Evolutionary conservation across 2,329 filamentous ascomycete species (phyloP), one percentile per base, ranked within the genome.

Genomic region (Colletotrichum aenigma): DNA sequence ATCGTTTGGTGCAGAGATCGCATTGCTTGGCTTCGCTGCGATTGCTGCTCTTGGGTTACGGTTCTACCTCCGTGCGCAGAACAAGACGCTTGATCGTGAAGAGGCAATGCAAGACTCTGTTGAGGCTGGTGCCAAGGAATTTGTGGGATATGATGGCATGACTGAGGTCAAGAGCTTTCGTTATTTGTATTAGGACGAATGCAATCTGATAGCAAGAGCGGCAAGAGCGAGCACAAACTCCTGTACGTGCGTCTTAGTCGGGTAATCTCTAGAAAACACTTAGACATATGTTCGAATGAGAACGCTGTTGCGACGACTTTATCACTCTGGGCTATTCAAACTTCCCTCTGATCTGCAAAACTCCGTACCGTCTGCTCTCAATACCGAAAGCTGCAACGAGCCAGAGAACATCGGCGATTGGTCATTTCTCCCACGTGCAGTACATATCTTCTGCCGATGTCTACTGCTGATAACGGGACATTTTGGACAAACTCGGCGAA

Each of bases 261-360:
- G 16, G 9, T 43, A 43, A 6, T 43, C 38, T 43, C 38, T n/a
- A 43, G 8, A n/a, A 43, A 43, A 4, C 1, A 43, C 15, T 43
- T 6, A 3, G 2, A 5, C 38, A 10, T 18, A 43, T n/a, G 4
- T 43, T 2, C 0, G 16, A n/a, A 10, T 43, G 1, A 43, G 16
- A 43, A 0, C 0, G 16, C 16, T 43, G 16, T 43, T 18, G 36
- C 36, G 16, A 43, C 36, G 18, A 43, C 7, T 8, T 43, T 16
- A 43, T 43, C 38, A 18, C 9, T 2, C 38, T 10, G 38, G 8
- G 38, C 8, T 43, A 43, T 3, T 43, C 2, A n/a, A 43, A 18
- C 9, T 43, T 43, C 38, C 5, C 16, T 43, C 38, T 43, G 38
- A 43, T n/a, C 38, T 43, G 38, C 38, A 10, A 43, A 18, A 18